Conservation (phyloP, 2,329 filamentous ascomycete species). For the Sclerotiophoma versabilis region DNA sequence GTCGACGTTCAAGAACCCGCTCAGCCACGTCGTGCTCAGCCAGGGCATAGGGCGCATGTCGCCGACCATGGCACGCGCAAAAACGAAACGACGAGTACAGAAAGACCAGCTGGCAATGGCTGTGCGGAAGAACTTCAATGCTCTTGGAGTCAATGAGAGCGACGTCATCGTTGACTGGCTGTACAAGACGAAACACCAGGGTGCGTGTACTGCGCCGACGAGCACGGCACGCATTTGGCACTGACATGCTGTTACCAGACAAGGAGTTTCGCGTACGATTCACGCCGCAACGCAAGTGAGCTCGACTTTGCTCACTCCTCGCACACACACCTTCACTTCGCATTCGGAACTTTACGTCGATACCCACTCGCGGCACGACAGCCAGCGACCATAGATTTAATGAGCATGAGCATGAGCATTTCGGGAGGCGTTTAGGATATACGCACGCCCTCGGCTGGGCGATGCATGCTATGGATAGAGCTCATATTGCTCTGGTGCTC, state of each 20-base stretch:
- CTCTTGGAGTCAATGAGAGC: slow-evolving; percentile 78
- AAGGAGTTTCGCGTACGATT: slow-evolving; percentile 58
- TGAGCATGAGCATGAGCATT: slow-evolving; percentile 45
- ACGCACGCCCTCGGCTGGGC: slow-evolving; percentile 12
- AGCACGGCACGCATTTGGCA: not conserved
- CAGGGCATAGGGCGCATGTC: slow-evolving; percentile 73
- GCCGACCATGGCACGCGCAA: slow-evolving; percentile 75
- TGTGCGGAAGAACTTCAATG: slow-evolving; percentile 85
- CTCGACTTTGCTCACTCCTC: slow-evolving; percentile 18
- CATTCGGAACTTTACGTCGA: slow-evolving; percentile 43
- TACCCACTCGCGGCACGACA: slow-evolving; percentile 39
- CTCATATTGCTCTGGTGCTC: not conserved
- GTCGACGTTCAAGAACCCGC: slow-evolving; percentile 67
- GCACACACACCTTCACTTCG: slow-evolving; percentile 24
- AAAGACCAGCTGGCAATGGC: slow-evolving; percentile 75
- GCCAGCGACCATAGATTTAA: slow-evolving; percentile 33
- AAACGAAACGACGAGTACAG: slow-evolving; percentile 69
- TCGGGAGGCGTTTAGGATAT: slow-evolving; percentile 37
- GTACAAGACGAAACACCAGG: slow-evolving; percentile 71
- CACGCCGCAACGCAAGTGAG: slow-evolving; percentile 47
- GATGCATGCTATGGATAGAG: slow-evolving; percentile 12
- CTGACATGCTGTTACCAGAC: slow-evolving; percentile 42
- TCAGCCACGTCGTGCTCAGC: slow-evolving; percentile 59
- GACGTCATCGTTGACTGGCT: slow-evolving; percentile 83
- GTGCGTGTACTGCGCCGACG: slow-evolving; percentile 41